Evolutionary conservation across 495 filamentous ascomycete genomes (phyloP), one percentile per base, ranked within the genome.

Genomic region (Xeromyces bisporus): DNA sequence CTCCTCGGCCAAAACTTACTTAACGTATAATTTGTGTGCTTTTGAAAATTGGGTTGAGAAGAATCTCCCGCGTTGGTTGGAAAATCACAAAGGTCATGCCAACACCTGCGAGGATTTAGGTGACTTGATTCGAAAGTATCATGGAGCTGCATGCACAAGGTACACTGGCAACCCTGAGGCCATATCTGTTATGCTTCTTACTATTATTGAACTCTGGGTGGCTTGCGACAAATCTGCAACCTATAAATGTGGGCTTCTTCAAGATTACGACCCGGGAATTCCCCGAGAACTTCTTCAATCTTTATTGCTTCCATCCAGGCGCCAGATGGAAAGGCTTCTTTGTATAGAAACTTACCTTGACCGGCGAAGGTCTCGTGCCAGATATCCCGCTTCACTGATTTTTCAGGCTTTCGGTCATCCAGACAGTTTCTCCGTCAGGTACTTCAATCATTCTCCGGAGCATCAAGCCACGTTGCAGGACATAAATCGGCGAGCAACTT

Each of bases 131-230:
- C 13, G 31, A 1, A 18, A 18, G 1, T 71, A 71, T 29, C 15
- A 44, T 15, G n/a, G 12, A 1, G 15, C 18, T 7, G 62, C 55
- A 8, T 36, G 12, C n/a, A 3, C 7, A 1, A 1, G 26, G 4
- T 76, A 74, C 36, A 9, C 7, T 0, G 30, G 33, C 0, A 61
- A 65, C 25, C 66, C 72, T 0, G 68, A 69, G 40, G 51, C 43
- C 0, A 40, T 60, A 2, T 80, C 75, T 1, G 27, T 66, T 0
- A 72, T 80, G 70, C 23, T 71, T 1, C 55, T 82, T 12, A 71
- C 60, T 0, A 45, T 67, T 3, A 44, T 77, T 33, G 72, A 80
- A 15, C 36, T 80, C 0, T 82, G 75, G 75, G 42, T 75, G 21
- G 69, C 69, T 11, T 51, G 56, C 27, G 76, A 81, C 38, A 66